phyloP scores from a whole-genome alignment of 805 yeast species.

The Yamadazyma kitorensis region DNA sequence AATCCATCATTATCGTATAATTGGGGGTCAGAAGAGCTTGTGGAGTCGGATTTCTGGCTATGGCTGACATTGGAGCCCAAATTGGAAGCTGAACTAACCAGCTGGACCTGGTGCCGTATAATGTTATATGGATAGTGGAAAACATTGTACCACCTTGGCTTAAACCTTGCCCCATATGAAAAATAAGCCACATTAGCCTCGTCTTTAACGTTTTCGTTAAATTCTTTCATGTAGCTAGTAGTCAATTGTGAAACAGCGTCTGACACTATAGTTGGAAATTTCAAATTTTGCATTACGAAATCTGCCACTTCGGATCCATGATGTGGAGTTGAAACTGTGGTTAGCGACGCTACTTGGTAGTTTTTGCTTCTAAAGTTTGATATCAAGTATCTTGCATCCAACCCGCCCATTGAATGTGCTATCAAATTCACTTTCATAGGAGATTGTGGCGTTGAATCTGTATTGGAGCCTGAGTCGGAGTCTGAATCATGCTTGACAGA shows the following conservation, averaged over 20 bases:
- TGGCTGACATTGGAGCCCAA: constrained; percentile 1
- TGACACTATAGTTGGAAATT: constrained; percentile 21
- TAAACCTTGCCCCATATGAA: constrained; percentile 77
- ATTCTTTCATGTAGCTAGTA: constrained; percentile 46
- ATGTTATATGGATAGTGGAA: constrained; percentile 65
- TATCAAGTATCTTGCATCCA: constrained; percentile 77
- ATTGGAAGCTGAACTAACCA: not conserved
- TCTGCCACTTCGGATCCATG: constrained; percentile 84
- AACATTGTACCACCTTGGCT: constrained; percentile 59
- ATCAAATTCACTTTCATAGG: constrained; percentile 63
- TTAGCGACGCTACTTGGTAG: constrained; percentile 66
- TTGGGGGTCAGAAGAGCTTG: too few relatives aligned
- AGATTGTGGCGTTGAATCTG: too few relatives aligned
- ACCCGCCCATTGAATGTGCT: constrained; percentile 94
- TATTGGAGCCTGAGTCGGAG: constrained; percentile 7
- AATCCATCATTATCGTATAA: constrained; percentile 66
- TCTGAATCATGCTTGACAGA: constrained; percentile 1
- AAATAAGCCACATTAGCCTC: constrained; percentile 67
- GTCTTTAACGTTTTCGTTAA: constrained; percentile 53
- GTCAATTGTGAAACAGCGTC: constrained; percentile 62
- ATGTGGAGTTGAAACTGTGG: constrained; percentile 89
- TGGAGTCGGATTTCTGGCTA: constrained; percentile 4
- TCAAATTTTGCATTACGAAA: constrained; percentile 42
- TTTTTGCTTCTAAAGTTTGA: constrained; percentile 42
- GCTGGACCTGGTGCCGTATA: constrained; percentile 30